Evolutionary conservation across 768 basidiomycete species (phyloP), one percentile per base, ranked within the genome.

Genomic region (Flagelloscypha sp.): DNA sequence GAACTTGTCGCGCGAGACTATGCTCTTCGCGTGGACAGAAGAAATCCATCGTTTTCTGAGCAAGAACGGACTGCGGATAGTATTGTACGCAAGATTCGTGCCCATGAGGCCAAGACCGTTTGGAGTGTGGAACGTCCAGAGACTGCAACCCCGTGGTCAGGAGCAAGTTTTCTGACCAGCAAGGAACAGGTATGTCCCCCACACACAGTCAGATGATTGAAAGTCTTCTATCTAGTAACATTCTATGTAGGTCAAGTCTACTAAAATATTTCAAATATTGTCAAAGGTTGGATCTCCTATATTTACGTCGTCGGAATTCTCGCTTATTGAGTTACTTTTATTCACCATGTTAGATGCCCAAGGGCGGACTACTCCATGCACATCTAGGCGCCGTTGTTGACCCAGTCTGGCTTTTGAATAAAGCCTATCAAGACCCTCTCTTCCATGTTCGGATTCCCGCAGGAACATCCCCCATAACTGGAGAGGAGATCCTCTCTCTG

Each of bases 321-420:
- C 13, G 13, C n/a, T 27, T 9, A 23, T 19, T 24, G 21, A 16
- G 13, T 24, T 27, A 40, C 28, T n/a, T 24, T 7, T 29, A 22
- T 15, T 8, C 11, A 27, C 22, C 3, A 6, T 23, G 27, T 27
- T 30, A 82, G 79, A 84, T 87, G 80, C 84, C 84, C 2, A 87
- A 86, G 55, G 85, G 84, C 27, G 81, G 70, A 1, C 62, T 87
- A 3, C 60, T 88, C 10, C 84, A 87, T 45, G 73, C 66, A 0
- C 84, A 87, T 49, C 61, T 87, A n/a, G 82, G 83, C 46, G 77
- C 81, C n/a, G 81, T 74, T 1, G 78, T 83, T 16, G 72, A 79
- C 35, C 66, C 63, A 1, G 48, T 58, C 13, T 58, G 63, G 16
- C 59, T 85, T 5, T 58, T 81, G 10, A 50, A 63, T 12, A 57